Evolutionary conservation across 2,329 filamentous ascomycete genomes (phyloP).

Genomic region (Achaetomium macrosporum): DNA sequence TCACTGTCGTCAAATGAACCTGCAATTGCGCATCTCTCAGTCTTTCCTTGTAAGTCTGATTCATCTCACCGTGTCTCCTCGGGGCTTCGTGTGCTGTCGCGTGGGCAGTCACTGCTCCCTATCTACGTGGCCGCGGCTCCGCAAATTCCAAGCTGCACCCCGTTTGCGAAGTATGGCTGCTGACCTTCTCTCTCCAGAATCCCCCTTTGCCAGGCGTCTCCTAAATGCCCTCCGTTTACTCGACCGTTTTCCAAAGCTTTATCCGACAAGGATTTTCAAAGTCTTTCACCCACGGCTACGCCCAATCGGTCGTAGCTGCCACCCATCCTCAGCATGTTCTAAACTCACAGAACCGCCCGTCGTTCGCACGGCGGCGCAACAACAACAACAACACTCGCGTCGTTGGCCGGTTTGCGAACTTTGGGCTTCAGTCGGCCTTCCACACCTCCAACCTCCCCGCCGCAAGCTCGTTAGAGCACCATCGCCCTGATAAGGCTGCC

Average conservation of each 20-base stretch:
- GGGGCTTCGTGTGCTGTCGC: not conserved
- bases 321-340: conserved; percentile 66
- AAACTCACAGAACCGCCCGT: conserved; percentile 65
- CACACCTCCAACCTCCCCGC: conserved; percentile 52
- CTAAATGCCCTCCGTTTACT: conserved; percentile 86
- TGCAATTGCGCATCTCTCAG: conserved; percentile 63
- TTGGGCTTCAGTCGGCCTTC: conserved; percentile 74
- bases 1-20: conserved; percentile 94
- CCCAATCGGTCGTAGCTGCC: conserved; percentile 93
- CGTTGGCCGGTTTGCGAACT: conserved; percentile 46
- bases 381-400: conserved; percentile 46
- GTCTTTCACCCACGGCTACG: conserved; percentile 95
- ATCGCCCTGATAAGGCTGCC: conserved; percentile 46
- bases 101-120: not conserved
- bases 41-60: conserved; percentile 55
- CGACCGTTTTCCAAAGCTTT: conserved; percentile 68
- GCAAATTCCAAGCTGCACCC: no score
- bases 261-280: conserved; percentile 97
- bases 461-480: conserved; percentile 51
- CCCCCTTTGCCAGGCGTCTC: conserved; percentile 57
- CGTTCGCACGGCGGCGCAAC: conserved; percentile 51
- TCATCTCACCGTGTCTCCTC: not conserved
- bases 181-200: conserved; percentile 33
- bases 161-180: not conserved
- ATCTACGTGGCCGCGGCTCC: not conserved